Percentiles rank a stretch among this genome's conserved stretches.
Evolutionary conservation across 164 flowering plant species (phyloP).

Genomic region (Vitis amurensis): DNA sequence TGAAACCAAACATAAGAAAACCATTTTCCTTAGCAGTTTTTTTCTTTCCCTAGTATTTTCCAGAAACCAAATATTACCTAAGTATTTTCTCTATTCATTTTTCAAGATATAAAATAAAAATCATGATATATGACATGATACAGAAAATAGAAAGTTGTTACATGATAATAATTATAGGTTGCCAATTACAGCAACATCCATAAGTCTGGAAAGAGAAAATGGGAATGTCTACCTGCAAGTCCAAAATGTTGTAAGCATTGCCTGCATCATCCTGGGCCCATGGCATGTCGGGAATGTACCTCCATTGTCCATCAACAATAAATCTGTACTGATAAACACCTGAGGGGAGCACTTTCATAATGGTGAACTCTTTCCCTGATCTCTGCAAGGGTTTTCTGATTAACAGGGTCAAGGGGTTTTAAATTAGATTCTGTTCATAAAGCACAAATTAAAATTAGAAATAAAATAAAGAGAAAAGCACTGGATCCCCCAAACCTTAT

Average conservation of each 20-base stretch:
- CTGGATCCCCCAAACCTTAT: slow-evolving; percentile 41
- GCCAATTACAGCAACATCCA: not conserved
- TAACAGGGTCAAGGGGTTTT: slow-evolving; percentile 2
- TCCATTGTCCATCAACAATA: slow-evolving; percentile 82
- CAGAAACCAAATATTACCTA: too few species aligned
- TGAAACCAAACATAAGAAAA: too few species aligned
- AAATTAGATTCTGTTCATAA: slow-evolving; percentile 4
- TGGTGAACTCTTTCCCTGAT: slow-evolving; percentile 84
- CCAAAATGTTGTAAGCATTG: slow-evolving; percentile 66
- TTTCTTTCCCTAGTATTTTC: too few species aligned
- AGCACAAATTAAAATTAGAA: not conserved
- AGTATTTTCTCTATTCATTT: not conserved
- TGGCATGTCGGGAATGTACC: slow-evolving; percentile 72
- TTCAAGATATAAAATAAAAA: not conserved
- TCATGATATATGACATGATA: not conserved
- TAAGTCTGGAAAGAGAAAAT: not conserved
- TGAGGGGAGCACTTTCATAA: slow-evolving; percentile 86
- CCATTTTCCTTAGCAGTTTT: too few species aligned
- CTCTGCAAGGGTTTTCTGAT: slow-evolving; percentile 68
- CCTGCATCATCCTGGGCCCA: slow-evolving; percentile 69
- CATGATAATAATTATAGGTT: too few species aligned
- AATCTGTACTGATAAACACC: slow-evolving; percentile 88
- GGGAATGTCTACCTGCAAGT: slow-evolving; percentile 56
- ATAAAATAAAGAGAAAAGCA: not conserved
- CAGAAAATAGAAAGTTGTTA: not conserved